A percentile compares a stretch with the other conserved stretches of the same genome.
phyloP scores from a whole-genome alignment of 2,329 filamentous ascomycete species.

The Aspergillus udagawae region DNA sequence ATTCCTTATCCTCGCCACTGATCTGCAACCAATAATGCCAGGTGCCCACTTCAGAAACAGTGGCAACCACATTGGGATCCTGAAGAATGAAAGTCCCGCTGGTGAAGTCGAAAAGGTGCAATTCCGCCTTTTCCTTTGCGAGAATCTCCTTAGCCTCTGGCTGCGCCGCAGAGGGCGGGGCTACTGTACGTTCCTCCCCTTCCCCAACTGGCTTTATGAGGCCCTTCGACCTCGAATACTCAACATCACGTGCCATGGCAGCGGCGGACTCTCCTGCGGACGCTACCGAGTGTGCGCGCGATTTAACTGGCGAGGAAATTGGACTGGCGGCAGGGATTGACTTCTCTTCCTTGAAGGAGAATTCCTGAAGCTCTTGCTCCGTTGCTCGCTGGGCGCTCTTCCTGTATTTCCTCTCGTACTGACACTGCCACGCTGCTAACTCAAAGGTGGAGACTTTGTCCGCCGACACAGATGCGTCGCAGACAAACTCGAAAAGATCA shows the following conservation, averaged over 20 bases:
- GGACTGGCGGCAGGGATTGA: constrained; percentile 60
- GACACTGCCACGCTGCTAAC: constrained; percentile 80
- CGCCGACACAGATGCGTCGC: constrained; percentile 67
- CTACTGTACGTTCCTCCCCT: constrained; percentile 51
- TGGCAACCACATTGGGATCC: constrained; percentile 69
- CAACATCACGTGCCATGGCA: constrained; percentile 44
- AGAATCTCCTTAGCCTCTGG: constrained; percentile 71
- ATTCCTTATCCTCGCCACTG: constrained; percentile 68
- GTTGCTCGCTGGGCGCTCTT: constrained; percentile 75
- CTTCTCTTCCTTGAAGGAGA: constrained; percentile 67
- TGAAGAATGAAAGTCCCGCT: constrained; percentile 81
- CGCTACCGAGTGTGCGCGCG: constrained; percentile 31
- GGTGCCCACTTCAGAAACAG: constrained; percentile 77
- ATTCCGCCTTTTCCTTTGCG: constrained; percentile 70
- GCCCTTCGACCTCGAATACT: constrained; percentile 39
- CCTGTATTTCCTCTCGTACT: constrained; percentile 95
- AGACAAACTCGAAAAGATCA: constrained; percentile 97
- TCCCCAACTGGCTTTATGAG: constrained; percentile 32
- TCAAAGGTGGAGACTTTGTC: constrained; percentile 77
- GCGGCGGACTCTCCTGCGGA: constrained; percentile 40
- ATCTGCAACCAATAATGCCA: constrained; percentile 98
- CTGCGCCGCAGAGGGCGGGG: constrained; percentile 56
- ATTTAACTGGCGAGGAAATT: constrained; percentile 45
- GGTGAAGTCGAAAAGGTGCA: constrained; percentile 90
- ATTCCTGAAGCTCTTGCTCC: constrained; percentile 73